Evolutionary conservation across 768 basidiomycete species (phyloP), one percentile per base, ranked within the genome.

Genomic region (Tricholoma matsutake): DNA sequence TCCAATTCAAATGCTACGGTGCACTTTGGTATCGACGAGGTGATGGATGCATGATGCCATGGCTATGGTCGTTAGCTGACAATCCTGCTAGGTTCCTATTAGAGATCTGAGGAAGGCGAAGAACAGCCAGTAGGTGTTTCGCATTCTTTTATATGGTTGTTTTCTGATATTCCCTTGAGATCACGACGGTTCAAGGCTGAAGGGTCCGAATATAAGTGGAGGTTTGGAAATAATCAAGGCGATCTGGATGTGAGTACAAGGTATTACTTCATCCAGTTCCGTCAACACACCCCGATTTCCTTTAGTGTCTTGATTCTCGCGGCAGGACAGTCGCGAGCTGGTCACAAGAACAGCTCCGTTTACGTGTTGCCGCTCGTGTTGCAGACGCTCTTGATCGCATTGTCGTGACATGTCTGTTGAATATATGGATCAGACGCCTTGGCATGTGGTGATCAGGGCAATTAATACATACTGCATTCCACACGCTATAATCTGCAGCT

Each of bases 201-300:
- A 5, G 78, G 78, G 37, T 67, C 73, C 29, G 80, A 82, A 64
- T 86, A 85, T 73, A 86, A 85, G 63, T 86, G 84, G 84, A 86
- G 82, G 69, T 69, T 79, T 37, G 68, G 69, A 54, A 77, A 79
- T 45, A 78, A 80, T 55, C 75, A 74, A 54, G 61, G 51, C 35
- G 78, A 83, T 66, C 73, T 86, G 55, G 72, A 78, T 58, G 84
- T 85, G 65, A 63, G 83, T 68, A 43, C 49, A 31, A 51, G 25
- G 52, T 49, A 35, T 13, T 13, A 39, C 32, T 55, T 18, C 6
- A 25, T 54, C 9, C 45, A 37, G 22, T 20, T 39, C 54, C 14
- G 41, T 65, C 39, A 54, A 34, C 22, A 32, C n/a, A n/a, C 18
- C 57, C 57, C 31, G 20, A 43, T 31, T 28, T 13, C 25, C 58